Percentiles rank a stretch among this genome's conserved stretches.
phyloP scores from a whole-genome alignment of 805 yeast species.

The Yamadazyma olivae region DNA sequence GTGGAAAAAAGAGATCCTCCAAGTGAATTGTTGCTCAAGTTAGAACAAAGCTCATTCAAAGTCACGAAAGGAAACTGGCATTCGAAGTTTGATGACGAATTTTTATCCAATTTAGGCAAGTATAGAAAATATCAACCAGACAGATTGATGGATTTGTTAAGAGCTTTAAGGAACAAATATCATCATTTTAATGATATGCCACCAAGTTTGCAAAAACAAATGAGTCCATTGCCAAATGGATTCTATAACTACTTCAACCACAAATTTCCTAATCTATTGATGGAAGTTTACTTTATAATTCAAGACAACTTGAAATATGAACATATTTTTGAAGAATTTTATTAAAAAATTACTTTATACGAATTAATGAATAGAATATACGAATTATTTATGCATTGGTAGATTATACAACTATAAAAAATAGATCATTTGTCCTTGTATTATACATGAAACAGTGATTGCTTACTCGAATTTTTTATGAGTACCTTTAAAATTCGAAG shows the following conservation, averaged over 20 bases:
- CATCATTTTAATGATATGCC: conserved; percentile 95
- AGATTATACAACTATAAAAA: too few relatives aligned
- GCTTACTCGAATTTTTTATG: conserved; percentile 31
- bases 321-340: conserved; percentile 48
- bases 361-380: not conserved
- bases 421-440: not conserved
- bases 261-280: conserved; percentile 74
- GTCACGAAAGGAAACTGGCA: conserved; percentile 77
- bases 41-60: conserved; percentile 50
- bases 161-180: conserved; percentile 90
- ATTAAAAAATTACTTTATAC: conserved; percentile 17
- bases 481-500: conserved; percentile 32
- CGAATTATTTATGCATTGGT: too few relatives aligned
- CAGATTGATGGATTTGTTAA: conserved; percentile 76
- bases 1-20: conserved; percentile 80
- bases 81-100: conserved; percentile 60
- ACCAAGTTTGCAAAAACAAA: conserved; percentile 51
- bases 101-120: conserved; percentile 82
- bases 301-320: conserved; percentile 58
- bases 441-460: too few relatives aligned
- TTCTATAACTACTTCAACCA: conserved; percentile 72
- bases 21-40: conserved; percentile 48
- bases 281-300: conserved; percentile 69
- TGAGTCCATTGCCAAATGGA: conserved; percentile 83
- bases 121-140: conserved; percentile 83